Base-by-base conservation (phyloP, 306 rosid genomes). In the Vigna reflexopilosa region DNA sequence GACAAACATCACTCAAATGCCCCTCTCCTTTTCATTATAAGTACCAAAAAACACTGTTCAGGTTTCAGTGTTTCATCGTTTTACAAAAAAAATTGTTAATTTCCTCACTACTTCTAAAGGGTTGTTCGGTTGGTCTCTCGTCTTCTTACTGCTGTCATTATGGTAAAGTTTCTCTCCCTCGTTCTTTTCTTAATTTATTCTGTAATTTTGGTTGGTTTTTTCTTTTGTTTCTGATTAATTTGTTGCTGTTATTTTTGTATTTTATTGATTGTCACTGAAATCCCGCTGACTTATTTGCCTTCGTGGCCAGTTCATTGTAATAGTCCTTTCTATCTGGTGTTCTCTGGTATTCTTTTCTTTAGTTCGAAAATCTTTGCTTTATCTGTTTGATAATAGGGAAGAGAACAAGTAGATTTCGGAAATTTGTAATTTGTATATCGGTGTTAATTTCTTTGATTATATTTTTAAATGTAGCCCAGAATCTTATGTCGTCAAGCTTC, bases 81-180 rank as follows among this genome's bases (percentile, higher is more conserved):
- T 42, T 26, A 51, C 42, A 30, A 30, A 30, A 30, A 30, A 30
- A 4, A 0, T 30, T 30, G 4, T 3, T 30, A 30, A 26, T 26
- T 26, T 26, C 3, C 28, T 26, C 28, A 26, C 28, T 2, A 26
- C 28, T 26, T 26, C 0, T 3, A 26, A 26, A 26, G 28, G 28
- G 5, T 30, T 30, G 34, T 30, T 30, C 5, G 34, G 34, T 30
- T 30, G 5, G 34, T 30, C 38, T 4, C 38, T 36, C 14, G 17
- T 69, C 61, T 82, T 19, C 76, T 51, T 9, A 4, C 49, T 2
- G 54, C 26, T 11, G 20, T 55, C 54, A 51, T 24, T n/a, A 84
- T 84, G 88, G 85, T 85, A 81, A 59, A 52, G 59, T 47, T 68
- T 13, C 54, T 54, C 28, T 16, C 47, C 49, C 36, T 62, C 20